phyloP scores from a whole-genome alignment of 176 grass and related monocot species.

The Calamus simplicifolius region DNA sequence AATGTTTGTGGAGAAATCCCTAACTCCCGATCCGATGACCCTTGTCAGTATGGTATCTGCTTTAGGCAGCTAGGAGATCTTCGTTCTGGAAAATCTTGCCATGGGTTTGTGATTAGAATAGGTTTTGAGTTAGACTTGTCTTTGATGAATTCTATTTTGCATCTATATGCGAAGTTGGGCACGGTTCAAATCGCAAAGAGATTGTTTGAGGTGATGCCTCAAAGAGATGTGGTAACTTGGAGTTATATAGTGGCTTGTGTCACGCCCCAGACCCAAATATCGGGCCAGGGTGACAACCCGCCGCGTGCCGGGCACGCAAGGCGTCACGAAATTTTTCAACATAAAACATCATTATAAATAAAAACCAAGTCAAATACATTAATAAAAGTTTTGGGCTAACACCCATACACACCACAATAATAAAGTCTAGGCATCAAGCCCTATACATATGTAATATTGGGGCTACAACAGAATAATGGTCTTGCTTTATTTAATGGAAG shows the following conservation, averaged over 20 bases:
- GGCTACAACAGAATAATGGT: too few relatives aligned
- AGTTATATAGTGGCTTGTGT: slow-evolving; percentile 53
- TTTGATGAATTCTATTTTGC: slow-evolving; percentile 39
- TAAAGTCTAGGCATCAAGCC: too few relatives aligned
- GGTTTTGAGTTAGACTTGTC: slow-evolving; percentile 30
- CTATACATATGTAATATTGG: too few relatives aligned
- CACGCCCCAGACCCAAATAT: too few relatives aligned
- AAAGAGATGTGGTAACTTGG: slow-evolving; percentile 53
- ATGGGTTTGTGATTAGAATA: slow-evolving; percentile 42
- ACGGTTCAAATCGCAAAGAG: slow-evolving; percentile 16
- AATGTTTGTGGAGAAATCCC: slow-evolving; percentile 20
- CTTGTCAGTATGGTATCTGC: slow-evolving; percentile 58
- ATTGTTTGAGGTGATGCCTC: slow-evolving; percentile 28
- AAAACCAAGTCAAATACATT: too few relatives aligned
- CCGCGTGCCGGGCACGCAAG: too few relatives aligned
- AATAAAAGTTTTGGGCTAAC: too few relatives aligned
- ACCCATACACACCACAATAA: too few relatives aligned
- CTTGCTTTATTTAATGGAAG: too few relatives aligned
- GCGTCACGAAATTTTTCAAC: too few relatives aligned
- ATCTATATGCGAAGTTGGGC: slow-evolving; percentile 41
- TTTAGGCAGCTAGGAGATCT: slow-evolving; percentile 25
- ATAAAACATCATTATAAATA: too few relatives aligned
- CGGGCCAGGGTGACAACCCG: too few relatives aligned
- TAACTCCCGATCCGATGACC: slow-evolving; percentile 33
- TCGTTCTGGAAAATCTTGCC: slow-evolving; percentile 33